phyloP scores from a whole-genome alignment of 805 yeast genomes.

The Starmerella tilneyi region DNA sequence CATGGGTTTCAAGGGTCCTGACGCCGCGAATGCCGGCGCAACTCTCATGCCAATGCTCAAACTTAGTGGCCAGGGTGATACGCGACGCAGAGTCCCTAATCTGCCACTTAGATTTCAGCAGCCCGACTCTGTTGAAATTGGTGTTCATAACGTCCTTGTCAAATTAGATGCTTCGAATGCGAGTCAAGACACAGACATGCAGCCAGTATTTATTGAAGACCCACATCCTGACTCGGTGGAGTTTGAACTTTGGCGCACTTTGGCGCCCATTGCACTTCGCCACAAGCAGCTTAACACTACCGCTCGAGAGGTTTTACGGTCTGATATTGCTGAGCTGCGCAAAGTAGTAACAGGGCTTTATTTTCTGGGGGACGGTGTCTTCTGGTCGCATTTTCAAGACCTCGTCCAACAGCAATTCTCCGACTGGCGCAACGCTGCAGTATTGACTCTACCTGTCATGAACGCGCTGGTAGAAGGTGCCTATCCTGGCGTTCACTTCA shows the following conservation, averaged over 20 bases:
- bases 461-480: background rate
- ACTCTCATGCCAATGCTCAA: background rate
- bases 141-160: too few relatives aligned
- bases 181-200: too few relatives aligned
- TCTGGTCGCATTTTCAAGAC: conserved; percentile 14
- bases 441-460: background rate
- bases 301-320: background rate
- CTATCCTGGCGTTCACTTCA: background rate
- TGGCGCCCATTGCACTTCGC: background rate
- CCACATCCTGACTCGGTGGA: conserved; percentile 2
- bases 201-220: background rate
- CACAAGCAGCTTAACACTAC: conserved; percentile 2
- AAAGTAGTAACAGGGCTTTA: conserved; percentile 6
- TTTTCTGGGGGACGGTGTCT: conserved; percentile 8
- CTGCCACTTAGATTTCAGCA: too few relatives aligned
- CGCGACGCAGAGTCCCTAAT: too few relatives aligned
- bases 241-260: background rate
- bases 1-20: background rate
- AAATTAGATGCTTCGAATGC: too few relatives aligned
- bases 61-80: background rate
- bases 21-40: background rate
- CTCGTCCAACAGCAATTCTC: background rate
- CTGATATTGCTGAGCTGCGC: background rate
- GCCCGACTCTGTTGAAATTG: too few relatives aligned
- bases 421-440: background rate